phyloP scores from a whole-genome alignment of 2,329 filamentous ascomycete genomes.

The Amesomyces nigricolor region DNA sequence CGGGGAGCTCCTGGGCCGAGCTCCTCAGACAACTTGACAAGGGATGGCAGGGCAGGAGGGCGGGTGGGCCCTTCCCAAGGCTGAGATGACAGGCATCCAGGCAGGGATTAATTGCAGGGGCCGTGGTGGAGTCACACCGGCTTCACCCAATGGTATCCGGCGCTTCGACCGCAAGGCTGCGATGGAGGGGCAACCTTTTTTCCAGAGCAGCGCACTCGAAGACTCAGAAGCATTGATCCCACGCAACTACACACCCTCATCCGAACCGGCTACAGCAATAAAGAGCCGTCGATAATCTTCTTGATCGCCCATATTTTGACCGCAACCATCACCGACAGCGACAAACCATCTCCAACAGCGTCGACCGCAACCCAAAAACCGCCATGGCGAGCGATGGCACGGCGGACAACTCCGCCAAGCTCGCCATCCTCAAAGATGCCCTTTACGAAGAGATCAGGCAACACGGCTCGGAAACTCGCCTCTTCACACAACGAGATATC shows the following conservation, averaged over 20 bases:
- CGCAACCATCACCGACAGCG: too few species aligned
- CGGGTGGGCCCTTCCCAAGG: neutral
- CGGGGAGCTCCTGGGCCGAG: too few species aligned
- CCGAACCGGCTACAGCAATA: neutral
- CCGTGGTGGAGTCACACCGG: neutral
- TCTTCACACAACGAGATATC: slow-evolving; percentile 56
- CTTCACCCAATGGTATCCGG: neutral
- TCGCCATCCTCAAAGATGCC: slow-evolving; percentile 48
- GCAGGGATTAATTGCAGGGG: neutral
- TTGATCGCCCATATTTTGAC: too few species aligned
- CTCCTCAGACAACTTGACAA: too few species aligned
- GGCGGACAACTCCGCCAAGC: slow-evolving; percentile 33
- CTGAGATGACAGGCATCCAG: neutral
- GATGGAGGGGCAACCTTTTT: slow-evolving; percentile 23
- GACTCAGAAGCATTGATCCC: neutral
- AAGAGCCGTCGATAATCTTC: too few species aligned
- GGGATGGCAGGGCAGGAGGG: too few species aligned
- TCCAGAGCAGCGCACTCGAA: slow-evolving; percentile 18
- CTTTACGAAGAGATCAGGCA: slow-evolving; percentile 53
- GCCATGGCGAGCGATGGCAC: slow-evolving; percentile 15
- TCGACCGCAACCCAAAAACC: neutral
- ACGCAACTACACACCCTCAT: neutral
- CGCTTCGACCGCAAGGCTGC: slow-evolving; percentile 19
- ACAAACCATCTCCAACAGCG: too few species aligned
- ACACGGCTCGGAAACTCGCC: slow-evolving; percentile 40